Base-by-base conservation (phyloP, 805 yeast species). In the Metschnikowia matae region DNA sequence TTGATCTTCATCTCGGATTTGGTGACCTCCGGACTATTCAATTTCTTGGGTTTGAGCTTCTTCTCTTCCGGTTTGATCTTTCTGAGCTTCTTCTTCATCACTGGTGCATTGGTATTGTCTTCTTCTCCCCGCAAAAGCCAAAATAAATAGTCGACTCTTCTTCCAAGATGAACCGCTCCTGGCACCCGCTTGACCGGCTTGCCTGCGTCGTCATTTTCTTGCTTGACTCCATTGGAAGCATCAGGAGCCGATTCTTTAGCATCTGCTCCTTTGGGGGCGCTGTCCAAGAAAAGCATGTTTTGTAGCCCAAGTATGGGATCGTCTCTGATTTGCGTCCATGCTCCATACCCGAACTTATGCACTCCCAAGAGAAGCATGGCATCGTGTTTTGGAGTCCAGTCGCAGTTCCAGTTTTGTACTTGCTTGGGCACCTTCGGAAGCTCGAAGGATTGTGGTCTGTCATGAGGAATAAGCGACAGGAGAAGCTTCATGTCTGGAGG, bases 291-390 rank as follows among this genome's bases (percentile, higher is more conserved):
- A 57, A 94, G 71, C 72, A 89, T 94, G 58, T 89, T 89, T 54
- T 89, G 87, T 53, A 94, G 74, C 10, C 90, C 91, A 51, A 94
- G 75, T 47, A 89, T 78, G 1, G 99, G 98, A 69, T 94, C 99
- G 69, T 94, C 99, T 63, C 99, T 78, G 42, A 94, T 91, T 62
- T 87, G 91, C 2, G 79, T 65, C 99, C 99, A 94, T 1, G 96
- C 84, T 15, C 98, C 98, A 66, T 89, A 91, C 0, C 99, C 99
- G 68, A 91, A 91, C 68, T 89, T 90, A 62, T 80, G 79, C 20
- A 92, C 87, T 55, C 99, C 99, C 34, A 87, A 81, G 53, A 94
- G 67, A 48, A 94, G 75, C 82, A 83, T 87, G 46, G 90, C 87
- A 66, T 94, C 99, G 63, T 94, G 96, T 32, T 76, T 81, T 13